Percentiles rank a stretch among this genome's conserved stretches.
phyloP scores from a whole-genome alignment of 768 basidiomycete species.

The Termitomyces bulborhizus region DNA sequence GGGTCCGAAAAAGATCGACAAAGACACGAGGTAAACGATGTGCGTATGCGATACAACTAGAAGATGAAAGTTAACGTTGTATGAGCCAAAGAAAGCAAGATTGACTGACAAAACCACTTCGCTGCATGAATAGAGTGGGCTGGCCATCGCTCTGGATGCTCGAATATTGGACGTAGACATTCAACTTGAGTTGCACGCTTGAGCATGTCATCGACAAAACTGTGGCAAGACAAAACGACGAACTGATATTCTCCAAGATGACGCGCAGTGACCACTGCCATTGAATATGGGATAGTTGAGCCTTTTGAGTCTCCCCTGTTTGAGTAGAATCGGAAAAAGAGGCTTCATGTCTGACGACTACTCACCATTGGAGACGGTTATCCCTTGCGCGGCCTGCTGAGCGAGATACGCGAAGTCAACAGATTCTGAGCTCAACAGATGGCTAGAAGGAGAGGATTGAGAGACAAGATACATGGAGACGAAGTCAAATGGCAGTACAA shows the following conservation, averaged over 20 bases:
- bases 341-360: not conserved
- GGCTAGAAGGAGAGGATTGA: not conserved
- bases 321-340: not conserved
- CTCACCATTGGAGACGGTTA: conserved; percentile 4
- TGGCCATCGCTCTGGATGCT: conserved; percentile 17
- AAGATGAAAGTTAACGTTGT: not conserved
- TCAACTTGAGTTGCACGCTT: not conserved
- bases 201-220: not conserved
- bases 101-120: conserved; percentile 13
- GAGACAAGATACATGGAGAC: conserved; percentile 2
- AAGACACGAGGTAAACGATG: conserved; percentile 27
- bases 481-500: not conserved
- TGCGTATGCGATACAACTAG: conserved; percentile 24
- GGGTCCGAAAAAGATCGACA: conserved; percentile 37
- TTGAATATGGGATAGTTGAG: not conserved
- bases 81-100: not conserved
- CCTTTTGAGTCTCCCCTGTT: conserved; percentile 1
- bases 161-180: conserved; percentile 5
- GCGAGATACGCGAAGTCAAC: conserved; percentile 1
- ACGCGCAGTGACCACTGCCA: conserved; percentile 1
- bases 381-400: conserved; percentile 4
- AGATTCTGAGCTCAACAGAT: not conserved
- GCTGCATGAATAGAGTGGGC: conserved; percentile 7
- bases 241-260: conserved; percentile 3
- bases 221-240: not conserved